These are phyloP conservation scores for Mucor lusitanicus DNA, from an alignment of 371 early-diverging fungal species.

Conservation along the genomic window DNA sequence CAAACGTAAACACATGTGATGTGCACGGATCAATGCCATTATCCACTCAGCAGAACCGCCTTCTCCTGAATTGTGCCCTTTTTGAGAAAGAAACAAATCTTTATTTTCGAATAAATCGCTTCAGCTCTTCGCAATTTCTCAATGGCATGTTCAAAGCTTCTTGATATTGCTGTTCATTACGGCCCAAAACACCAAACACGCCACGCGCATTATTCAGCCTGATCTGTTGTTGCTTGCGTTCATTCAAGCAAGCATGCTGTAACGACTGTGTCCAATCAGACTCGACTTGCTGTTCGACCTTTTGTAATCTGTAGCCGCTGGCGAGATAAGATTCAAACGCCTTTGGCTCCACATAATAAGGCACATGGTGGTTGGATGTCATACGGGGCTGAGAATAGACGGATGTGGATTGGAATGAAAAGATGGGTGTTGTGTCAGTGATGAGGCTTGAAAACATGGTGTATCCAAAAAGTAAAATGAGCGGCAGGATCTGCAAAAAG, in stretches of 20 bases:
- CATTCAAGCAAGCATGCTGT: constrained; percentile 36
- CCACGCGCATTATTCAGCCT: constrained; percentile 40
- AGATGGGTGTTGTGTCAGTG: constrained; percentile 39
- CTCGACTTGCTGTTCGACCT: constrained; percentile 47
- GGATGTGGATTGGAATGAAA: constrained; percentile 39
- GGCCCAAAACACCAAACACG: constrained; percentile 34
- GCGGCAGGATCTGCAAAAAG: constrained; percentile 43
- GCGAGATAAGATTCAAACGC: constrained; percentile 30
- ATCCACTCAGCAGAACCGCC: no score
- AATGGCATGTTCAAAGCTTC: constrained; percentile 38
- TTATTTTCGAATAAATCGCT: constrained; percentile 20
- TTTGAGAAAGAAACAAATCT: background rate
- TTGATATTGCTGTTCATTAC: constrained; percentile 41
- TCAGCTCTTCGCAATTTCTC: constrained; percentile 41
- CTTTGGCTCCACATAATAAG: constrained; percentile 48
- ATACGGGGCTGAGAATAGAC: constrained; percentile 40
- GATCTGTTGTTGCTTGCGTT: constrained; percentile 31
- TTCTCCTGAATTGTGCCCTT: no score
- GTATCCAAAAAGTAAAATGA: constrained; percentile 45
- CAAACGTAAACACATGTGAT: no score
- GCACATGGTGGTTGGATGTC: constrained; percentile 38
- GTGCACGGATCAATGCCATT: no score
- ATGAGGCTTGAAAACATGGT: constrained; percentile 44
- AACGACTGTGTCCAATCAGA: constrained; percentile 41
- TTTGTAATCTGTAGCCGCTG: constrained; percentile 30